Evolutionary conservation across 768 basidiomycete species (phyloP).

Genomic region (Asterophora lycoperdoides): DNA sequence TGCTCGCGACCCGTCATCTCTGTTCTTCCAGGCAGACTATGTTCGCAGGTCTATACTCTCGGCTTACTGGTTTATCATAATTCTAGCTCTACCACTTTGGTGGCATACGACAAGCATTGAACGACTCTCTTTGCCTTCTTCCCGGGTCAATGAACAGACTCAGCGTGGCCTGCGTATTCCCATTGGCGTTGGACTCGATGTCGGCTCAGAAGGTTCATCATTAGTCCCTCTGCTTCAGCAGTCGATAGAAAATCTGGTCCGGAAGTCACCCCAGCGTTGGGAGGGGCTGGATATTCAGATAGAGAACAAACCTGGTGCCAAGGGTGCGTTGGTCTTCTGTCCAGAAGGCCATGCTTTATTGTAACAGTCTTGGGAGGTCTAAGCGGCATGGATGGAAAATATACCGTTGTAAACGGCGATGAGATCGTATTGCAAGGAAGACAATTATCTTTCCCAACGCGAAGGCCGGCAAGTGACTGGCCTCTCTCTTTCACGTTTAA

Average conservation of each 20-base stretch:
- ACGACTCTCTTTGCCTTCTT: constrained; percentile 66
- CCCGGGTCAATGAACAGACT: constrained; percentile 51
- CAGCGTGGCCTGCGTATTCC: constrained; percentile 43
- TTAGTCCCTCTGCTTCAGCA: constrained; percentile 20
- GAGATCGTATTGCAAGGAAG: constrained; percentile 23
- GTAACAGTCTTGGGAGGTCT: constrained; percentile 4
- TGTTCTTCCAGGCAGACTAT: constrained; percentile 47
- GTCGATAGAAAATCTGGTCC: constrained; percentile 22
- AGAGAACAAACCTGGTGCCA: constrained; percentile 13
- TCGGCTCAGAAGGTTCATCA: constrained; percentile 5
- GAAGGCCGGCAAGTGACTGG: constrained; percentile 5
- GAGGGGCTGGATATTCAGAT: constrained; percentile 39
- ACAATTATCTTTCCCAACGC: constrained; percentile 28
- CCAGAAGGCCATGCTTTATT: background rate
- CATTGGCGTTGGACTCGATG: constrained; percentile 38
- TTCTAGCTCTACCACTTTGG: constrained; percentile 86
- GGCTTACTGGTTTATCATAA: constrained; percentile 74
- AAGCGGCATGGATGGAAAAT: constrained; percentile 13
- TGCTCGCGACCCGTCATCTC: constrained; percentile 43
- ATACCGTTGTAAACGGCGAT: constrained; percentile 19
- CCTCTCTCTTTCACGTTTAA: constrained; percentile 16
- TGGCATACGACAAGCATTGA: constrained; percentile 91
- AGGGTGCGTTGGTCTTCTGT: constrained; percentile 29
- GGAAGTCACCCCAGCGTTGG: constrained; percentile 32
- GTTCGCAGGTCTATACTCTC: constrained; percentile 59